These are phyloP conservation scores for Tylopilus subfusipes DNA, from an alignment of 768 basidiomycete species.

Conservation along the genomic window DNA sequence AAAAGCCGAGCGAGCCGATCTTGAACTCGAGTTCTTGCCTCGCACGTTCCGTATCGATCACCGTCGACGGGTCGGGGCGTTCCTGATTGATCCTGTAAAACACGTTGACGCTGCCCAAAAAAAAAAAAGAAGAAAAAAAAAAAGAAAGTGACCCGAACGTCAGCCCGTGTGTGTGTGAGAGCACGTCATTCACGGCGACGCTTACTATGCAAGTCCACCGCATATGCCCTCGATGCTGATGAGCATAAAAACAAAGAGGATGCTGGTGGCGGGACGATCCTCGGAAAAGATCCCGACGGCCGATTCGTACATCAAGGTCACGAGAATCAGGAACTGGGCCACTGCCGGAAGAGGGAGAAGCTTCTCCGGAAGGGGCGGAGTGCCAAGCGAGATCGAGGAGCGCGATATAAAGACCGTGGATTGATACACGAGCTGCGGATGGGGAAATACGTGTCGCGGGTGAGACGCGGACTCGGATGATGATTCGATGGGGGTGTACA, in stretches of 20 bases:
- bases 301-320: slow-evolving; percentile 61
- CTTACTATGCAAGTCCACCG: slow-evolving; percentile 89
- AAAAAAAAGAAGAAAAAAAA: too few species aligned
- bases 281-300: slow-evolving; percentile 61
- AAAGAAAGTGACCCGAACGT: too few species aligned
- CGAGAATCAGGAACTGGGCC: slow-evolving; percentile 62
- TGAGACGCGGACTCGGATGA: slow-evolving; percentile 2
- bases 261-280: slow-evolving; percentile 42
- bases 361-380: slow-evolving; percentile 70
- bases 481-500: slow-evolving; percentile 12
- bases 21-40: slow-evolving; percentile 83
- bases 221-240: slow-evolving; percentile 89
- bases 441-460: not conserved
- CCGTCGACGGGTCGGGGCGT: slow-evolving; percentile 43
- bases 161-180: not conserved
- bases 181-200: too few species aligned
- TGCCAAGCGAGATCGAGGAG: slow-evolving; percentile 80
- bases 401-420: slow-evolving; percentile 91
- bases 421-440: slow-evolving; percentile 71
- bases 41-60: slow-evolving; percentile 52
- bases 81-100: slow-evolving; percentile 84
- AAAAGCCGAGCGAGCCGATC: slow-evolving; percentile 90
- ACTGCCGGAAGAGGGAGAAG: slow-evolving; percentile 75
- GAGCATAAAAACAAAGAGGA: slow-evolving; percentile 66
- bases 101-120: slow-evolving; percentile 67